Evolutionary conservation across 345 rosid species (phyloP), one percentile per base, ranked within the genome.

Genomic region (Eucalyptus tenuipes): DNA sequence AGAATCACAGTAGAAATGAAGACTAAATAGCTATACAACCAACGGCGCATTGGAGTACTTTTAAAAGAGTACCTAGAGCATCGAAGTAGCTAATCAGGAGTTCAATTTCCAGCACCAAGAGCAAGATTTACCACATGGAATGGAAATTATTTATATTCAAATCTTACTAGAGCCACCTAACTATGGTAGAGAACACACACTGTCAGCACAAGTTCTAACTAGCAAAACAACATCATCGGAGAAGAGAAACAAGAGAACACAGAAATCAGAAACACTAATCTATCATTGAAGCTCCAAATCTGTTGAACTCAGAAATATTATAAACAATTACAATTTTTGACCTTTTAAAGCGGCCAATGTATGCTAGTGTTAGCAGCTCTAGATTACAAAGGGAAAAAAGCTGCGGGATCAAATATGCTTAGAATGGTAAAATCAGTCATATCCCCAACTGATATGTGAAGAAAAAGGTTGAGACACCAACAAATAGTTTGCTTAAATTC

Each of bases 161-260:
- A 90, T 94, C 99, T 94, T 91, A 96, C 92, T 96, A 96, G 99
- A 59, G 95, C 94, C 91, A 97, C 97, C 99, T 97, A 93, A 90
- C 64, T 89, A 68, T 25, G 88, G 87, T 57, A 29, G 16, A 49
- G 64, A 88, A 33, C 33, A 61, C 20, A 59, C 45, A 20, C 42
- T 33, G 45, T 61, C 42, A 49, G 52, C 47, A 48, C 48, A 47
- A 68, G 80, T 68, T 68, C 4, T 33, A 33, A 68, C 44, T 17
- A 33, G 80, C 49, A 15, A 82, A 84, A 52, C 89, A 53, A 14
- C 52, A 50, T 79, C 52, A 31, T 25, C 4, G n/a, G 37, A 68
- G 80, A 68, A 68, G 33, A 55, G 37, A 88, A 27, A 22, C 75
- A 45, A 57, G 33, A 61, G 88, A 64, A 44, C 48, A 33, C 11